Base-by-base conservation (phyloP, 805 yeast genomes). In the Suhomyces xylopsoci region DNA sequence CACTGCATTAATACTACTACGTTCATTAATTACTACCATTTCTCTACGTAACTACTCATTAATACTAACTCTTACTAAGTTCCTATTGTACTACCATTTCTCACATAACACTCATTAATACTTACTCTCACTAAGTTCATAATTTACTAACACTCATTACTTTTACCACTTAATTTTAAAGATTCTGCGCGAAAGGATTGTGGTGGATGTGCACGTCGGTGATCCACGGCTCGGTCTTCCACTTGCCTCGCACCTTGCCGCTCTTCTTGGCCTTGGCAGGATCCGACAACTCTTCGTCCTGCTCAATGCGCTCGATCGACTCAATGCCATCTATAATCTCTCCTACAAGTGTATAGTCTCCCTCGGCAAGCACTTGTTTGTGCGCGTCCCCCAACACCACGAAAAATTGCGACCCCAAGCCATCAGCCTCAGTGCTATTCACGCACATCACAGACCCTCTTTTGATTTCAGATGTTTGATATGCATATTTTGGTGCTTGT, bases 381-480 rank as follows among this genome's bases (percentile, higher is more conserved):
- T 61, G 55, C 20, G 47, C 34, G 12, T 48, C 54, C 14, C 59
- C 53, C 7, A 63, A 50, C 7, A 53, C 51, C 5, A 63, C 48
- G 48, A 63, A 61, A 45, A 63, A 63, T 45, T 63, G 66, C 7
- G 66, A 62, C 30, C 65, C 66, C 8, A 53, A 41, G 1, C 51
- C 41, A 19, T 55, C 57, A 15, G 20, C 30, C 6, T 19, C 43
- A 5, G 43, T 25, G 22, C 46, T 45, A 28, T 56, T 54, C 8
- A 57, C 58, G 1, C 58, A 41, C 25, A 55, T 53, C 17, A 63
- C 50, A 19, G 58, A 41, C 4, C 66, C 66, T 34, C 63, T 46
- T 12, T 32, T 25, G 20, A 56, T 46, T 3, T 41, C 45, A 12
- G 4, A n/a, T 12, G 22, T 20, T 20, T 24, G 32, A 2, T 4